A percentile compares a stretch with the other conserved stretches of the same genome.
Evolutionary conservation across 495 filamentous ascomycete species (phyloP).

Genomic region (Chaetomidium leptoderma): DNA sequence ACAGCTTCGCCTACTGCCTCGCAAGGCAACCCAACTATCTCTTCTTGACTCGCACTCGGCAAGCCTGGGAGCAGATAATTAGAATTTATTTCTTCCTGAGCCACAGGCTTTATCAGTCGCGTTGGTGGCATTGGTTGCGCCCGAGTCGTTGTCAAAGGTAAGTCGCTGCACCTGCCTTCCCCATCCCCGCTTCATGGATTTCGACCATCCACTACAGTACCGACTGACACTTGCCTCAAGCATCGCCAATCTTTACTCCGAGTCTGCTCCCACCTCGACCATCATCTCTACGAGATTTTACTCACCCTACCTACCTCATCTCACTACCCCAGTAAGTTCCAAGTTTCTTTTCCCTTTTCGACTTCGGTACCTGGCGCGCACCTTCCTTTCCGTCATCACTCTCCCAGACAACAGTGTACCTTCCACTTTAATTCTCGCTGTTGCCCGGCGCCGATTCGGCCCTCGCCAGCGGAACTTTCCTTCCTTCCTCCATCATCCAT

Average conservation of each 20-base stretch:
- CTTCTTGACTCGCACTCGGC: background rate
- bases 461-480: background rate
- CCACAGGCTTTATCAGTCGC: background rate
- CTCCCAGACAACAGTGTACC: background rate
- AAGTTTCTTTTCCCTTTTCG: background rate
- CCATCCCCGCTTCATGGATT: background rate
- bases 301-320: background rate
- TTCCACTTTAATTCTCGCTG: background rate
- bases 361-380: background rate
- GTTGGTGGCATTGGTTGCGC: background rate
- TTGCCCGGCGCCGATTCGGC: background rate
- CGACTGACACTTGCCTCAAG: background rate
- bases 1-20: background rate
- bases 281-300: background rate
- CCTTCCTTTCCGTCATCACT: background rate
- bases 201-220: no score
- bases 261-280: background rate
- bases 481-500: background rate
- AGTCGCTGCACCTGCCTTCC: background rate
- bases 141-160: background rate
- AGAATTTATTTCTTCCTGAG: constrained; percentile 1
- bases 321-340: background rate
- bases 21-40: background rate
- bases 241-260: background rate
- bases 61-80: background rate